These are phyloP conservation scores for Aspergillus pseudotamarii DNA, from an alignment of 2,329 filamentous ascomycete species.

Conservation along the genomic window DNA sequence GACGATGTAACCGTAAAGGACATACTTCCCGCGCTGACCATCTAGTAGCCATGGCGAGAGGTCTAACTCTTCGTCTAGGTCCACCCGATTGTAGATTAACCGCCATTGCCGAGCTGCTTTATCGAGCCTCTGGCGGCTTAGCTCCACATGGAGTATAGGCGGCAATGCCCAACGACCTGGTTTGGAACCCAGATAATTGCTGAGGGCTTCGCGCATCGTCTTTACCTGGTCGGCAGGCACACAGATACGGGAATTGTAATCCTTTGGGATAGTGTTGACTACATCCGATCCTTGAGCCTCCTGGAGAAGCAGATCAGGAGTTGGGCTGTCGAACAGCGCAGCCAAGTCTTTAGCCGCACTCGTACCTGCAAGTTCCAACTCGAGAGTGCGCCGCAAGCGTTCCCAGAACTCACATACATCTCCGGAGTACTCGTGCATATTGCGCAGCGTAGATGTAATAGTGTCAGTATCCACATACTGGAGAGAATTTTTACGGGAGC, in stretches of 20 bases:
- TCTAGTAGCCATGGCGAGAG: slow-evolving; percentile 42
- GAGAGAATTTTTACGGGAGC: slow-evolving; percentile 45
- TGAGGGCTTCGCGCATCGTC: slow-evolving; percentile 41
- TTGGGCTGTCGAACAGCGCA: slow-evolving; percentile 51
- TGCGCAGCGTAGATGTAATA: slow-evolving; percentile 45
- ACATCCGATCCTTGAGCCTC: slow-evolving; percentile 27
- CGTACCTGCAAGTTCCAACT: slow-evolving; percentile 55
- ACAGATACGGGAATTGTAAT: slow-evolving; percentile 43
- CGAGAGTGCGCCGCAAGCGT: slow-evolving; percentile 53
- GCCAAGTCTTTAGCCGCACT: slow-evolving; percentile 43
- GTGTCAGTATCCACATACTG: slow-evolving; percentile 46
- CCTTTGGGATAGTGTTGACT: slow-evolving; percentile 38
- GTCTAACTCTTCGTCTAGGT: slow-evolving; percentile 57
- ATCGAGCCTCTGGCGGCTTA: slow-evolving; percentile 61
- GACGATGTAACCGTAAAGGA: slow-evolving; percentile 62
- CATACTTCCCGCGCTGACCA: slow-evolving; percentile 49
- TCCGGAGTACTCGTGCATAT: slow-evolving; percentile 48
- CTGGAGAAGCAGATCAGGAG: slow-evolving; percentile 8
- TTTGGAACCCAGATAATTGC: slow-evolving; percentile 35
- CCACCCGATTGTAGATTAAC: slow-evolving; percentile 59
- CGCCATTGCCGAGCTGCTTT: slow-evolving; percentile 57
- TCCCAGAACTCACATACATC: slow-evolving; percentile 62
- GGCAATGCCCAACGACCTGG: slow-evolving; percentile 49
- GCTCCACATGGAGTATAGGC: slow-evolving; percentile 56
- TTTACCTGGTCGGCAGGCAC: slow-evolving; percentile 42